A percentile compares a stretch with the other conserved stretches of the same genome.
These are phyloP conservation scores for Termitomyces sp. DNA, from an alignment of 768 basidiomycete genomes.

Conservation along the genomic window DNA sequence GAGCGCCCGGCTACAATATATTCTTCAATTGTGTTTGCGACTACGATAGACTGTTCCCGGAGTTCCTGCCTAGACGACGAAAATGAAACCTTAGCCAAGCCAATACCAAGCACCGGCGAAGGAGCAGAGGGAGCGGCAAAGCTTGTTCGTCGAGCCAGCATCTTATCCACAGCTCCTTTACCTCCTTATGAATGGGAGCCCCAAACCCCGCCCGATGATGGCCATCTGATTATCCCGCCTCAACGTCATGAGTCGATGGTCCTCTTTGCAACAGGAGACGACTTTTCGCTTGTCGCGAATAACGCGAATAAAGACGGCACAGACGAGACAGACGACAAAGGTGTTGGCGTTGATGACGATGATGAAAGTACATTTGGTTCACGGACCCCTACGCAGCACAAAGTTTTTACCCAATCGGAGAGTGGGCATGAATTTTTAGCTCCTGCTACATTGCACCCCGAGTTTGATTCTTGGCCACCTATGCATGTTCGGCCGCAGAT, in stretches of 20 bases:
- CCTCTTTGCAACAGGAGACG: neutral
- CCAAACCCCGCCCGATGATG: neutral
- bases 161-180: conserved; percentile 2
- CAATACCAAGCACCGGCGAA: neutral
- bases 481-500: conserved; percentile 7
- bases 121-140: conserved; percentile 1
- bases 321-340: neutral
- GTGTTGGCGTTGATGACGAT: neutral
- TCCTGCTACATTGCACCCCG: neutral
- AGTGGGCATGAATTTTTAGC: neutral
- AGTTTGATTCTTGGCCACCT: conserved; percentile 2
- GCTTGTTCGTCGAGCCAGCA: conserved; percentile 7
- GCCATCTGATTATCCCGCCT: neutral
- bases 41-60: neutral
- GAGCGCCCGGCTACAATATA: neutral
- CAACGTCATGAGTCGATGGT: neutral
- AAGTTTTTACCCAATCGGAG: neutral
- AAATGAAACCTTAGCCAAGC: neutral
- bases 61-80: neutral
- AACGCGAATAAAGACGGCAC: neutral
- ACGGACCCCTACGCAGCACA: neutral
- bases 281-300: neutral
- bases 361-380: neutral
- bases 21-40: conserved; percentile 3
- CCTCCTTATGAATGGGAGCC: neutral